These are phyloP conservation scores for Setaria viridis DNA, from an alignment of 202 grass and related monocot species.

Conservation along the genomic window DNA sequence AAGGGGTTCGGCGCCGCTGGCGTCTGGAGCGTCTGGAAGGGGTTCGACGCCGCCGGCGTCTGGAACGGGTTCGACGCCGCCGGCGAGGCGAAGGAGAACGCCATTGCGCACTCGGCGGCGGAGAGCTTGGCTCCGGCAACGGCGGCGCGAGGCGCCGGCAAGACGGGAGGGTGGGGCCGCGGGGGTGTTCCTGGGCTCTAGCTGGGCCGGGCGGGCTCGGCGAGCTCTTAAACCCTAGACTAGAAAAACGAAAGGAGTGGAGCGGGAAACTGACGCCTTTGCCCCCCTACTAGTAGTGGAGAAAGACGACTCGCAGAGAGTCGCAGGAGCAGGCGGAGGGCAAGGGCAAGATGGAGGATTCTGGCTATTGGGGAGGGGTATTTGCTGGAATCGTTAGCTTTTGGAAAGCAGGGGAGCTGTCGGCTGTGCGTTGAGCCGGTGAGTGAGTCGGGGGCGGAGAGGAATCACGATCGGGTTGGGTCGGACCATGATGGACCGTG, in stretches of 20 bases:
- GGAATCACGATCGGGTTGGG: neutral
- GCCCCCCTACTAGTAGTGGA: neutral
- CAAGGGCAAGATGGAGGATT: neutral
- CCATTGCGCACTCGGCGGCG: conserved; percentile 44
- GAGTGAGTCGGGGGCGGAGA: neutral
- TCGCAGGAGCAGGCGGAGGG: too few species aligned
- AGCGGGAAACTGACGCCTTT: conserved; percentile 17
- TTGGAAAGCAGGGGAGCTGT: neutral
- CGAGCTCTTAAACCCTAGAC: conserved; percentile 48
- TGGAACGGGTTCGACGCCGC: conserved; percentile 56
- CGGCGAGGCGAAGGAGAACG: conserved; percentile 71
- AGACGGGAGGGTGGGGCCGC: neutral
- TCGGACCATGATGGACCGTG: neutral
- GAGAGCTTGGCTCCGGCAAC: conserved; percentile 29
- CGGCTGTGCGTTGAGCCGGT: too few species aligned
- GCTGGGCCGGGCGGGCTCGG: conserved; percentile 41
- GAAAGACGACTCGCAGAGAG: neutral
- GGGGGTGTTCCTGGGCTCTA: conserved; percentile 13
- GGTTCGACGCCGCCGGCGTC: conserved; percentile 45
- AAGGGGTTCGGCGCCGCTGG: neutral
- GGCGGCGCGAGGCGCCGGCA: conserved; percentile 9
- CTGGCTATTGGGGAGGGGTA: neutral
- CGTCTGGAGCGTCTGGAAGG: conserved; percentile 6
- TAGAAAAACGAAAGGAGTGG: neutral
- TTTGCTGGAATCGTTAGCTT: neutral